phyloP scores from a whole-genome alignment of 2,329 filamentous ascomycete species.

The Gremmenia infestans region DNA sequence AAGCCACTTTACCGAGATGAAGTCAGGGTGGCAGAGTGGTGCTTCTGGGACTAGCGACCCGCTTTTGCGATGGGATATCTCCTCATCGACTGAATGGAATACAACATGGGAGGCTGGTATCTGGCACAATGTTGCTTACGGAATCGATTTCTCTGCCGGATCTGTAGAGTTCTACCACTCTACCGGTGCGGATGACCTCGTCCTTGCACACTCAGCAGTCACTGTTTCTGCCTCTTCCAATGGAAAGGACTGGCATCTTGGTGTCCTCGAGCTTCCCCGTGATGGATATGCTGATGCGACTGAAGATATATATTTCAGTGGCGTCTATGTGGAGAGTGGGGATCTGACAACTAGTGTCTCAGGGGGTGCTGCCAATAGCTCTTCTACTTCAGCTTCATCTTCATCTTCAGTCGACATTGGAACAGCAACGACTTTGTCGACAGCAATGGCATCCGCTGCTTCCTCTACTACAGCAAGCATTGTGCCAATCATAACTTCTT shows the following conservation, averaged over 20 bases:
- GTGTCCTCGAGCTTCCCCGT: conserved; percentile 58
- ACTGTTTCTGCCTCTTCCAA: conserved; percentile 55
- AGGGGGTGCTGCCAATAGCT: conserved; percentile 13
- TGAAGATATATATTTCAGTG: conserved; percentile 67
- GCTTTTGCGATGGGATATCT: conserved; percentile 60
- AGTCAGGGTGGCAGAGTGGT: conserved; percentile 57
- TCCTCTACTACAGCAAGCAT: not conserved
- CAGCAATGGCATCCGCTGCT: not conserved
- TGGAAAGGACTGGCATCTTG: conserved; percentile 66
- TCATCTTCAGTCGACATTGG: not conserved
- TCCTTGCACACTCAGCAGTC: conserved; percentile 53
- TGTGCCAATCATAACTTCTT: not conserved
- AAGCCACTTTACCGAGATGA: conserved; percentile 70
- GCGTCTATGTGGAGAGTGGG: conserved; percentile 63
- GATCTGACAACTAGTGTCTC: conserved; percentile 34
- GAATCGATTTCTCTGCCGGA: conserved; percentile 58
- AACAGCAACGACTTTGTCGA: not conserved
- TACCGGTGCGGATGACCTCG: conserved; percentile 51
- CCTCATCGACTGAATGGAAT: conserved; percentile 55
- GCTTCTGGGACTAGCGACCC: conserved; percentile 41
- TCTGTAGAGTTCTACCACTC: conserved; percentile 66
- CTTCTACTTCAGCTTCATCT: not conserved
- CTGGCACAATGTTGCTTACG: conserved; percentile 71
- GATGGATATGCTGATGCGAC: conserved; percentile 43
- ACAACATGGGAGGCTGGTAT: conserved; percentile 53